These are phyloP conservation scores for Pseudogymnoascus sp. DNA, from an alignment of 2,329 filamentous ascomycete species.

Conservation along the genomic window DNA sequence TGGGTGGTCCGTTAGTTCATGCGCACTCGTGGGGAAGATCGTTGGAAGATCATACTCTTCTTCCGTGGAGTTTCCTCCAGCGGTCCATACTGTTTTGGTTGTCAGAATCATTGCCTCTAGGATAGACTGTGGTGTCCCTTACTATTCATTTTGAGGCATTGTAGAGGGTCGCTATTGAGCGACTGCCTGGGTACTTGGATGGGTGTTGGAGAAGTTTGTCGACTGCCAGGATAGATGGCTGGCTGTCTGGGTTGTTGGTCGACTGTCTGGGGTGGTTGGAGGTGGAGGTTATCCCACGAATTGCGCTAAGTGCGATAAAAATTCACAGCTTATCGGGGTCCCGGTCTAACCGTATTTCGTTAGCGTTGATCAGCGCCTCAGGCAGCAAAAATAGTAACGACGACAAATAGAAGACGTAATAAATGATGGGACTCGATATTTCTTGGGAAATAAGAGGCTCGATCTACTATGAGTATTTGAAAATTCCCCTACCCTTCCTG, in stretches of 20 bases:
- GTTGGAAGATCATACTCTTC: not conserved
- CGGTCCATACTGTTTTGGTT: slow-evolving; percentile 7
- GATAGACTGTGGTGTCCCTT: not conserved
- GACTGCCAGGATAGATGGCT: not conserved
- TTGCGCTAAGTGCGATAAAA: slow-evolving; percentile 7
- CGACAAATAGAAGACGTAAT: not conserved
- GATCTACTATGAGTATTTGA: not conserved
- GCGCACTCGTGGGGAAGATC: not conserved
- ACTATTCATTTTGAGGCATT: slow-evolving; percentile 8
- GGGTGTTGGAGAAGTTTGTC: not conserved
- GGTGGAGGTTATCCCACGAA: slow-evolving; percentile 4
- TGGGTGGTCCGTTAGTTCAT: slow-evolving; percentile 26
- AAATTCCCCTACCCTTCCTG: too few relatives aligned
- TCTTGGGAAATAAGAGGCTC: not conserved
- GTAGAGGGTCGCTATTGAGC: not conserved
- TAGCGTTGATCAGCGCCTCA: slow-evolving; percentile 1
- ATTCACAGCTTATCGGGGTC: slow-evolving; percentile 3
- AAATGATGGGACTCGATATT: not conserved
- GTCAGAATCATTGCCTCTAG: not conserved
- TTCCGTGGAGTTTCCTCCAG: slow-evolving; percentile 7
- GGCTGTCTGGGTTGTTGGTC: not conserved
- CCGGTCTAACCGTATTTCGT: not conserved
- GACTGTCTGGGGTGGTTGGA: slow-evolving; percentile 6
- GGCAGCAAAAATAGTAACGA: not conserved
- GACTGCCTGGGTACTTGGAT: not conserved